phyloP scores from a whole-genome alignment of 2,329 filamentous ascomycete species.

The Mollisiaceae sp. region DNA sequence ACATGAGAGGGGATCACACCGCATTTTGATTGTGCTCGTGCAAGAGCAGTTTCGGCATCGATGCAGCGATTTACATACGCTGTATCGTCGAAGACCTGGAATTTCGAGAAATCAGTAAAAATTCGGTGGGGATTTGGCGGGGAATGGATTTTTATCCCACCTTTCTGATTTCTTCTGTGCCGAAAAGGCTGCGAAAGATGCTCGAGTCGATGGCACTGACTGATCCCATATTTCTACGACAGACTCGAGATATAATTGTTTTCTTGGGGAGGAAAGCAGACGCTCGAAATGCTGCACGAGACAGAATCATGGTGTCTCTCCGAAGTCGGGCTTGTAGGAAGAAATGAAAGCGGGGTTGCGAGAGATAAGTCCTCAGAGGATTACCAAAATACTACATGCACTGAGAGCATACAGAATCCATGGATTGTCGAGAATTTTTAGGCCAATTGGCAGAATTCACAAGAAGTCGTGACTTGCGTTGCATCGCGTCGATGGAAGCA shows the following conservation, averaged over 20 bases:
- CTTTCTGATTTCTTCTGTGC: constrained; percentile 55
- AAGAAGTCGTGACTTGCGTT: background rate
- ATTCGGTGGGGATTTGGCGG: background rate
- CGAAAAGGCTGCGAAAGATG: constrained; percentile 57
- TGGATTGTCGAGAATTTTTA: background rate
- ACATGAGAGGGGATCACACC: constrained; percentile 51
- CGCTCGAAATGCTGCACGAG: constrained; percentile 15
- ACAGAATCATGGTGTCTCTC: constrained; percentile 13
- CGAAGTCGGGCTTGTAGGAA: constrained; percentile 14
- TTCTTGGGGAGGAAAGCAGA: background rate
- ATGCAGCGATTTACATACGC: constrained; percentile 55
- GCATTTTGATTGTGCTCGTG: constrained; percentile 54
- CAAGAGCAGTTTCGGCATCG: constrained; percentile 57
- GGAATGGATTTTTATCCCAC: constrained; percentile 17
- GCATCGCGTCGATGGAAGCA: constrained; percentile 1
- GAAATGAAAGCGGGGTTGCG: background rate
- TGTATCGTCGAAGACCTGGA: constrained; percentile 52
- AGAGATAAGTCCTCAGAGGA: background rate
- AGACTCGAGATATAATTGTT: background rate
- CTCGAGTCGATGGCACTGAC: constrained; percentile 51
- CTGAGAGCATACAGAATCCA: background rate
- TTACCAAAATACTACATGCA: background rate
- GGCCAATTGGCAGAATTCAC: background rate
- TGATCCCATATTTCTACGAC: constrained; percentile 31
- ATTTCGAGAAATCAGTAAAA: background rate